Base-by-base conservation (phyloP, 2,329 filamentous ascomycete genomes). In the Colletotrichum sansevieriae region DNA sequence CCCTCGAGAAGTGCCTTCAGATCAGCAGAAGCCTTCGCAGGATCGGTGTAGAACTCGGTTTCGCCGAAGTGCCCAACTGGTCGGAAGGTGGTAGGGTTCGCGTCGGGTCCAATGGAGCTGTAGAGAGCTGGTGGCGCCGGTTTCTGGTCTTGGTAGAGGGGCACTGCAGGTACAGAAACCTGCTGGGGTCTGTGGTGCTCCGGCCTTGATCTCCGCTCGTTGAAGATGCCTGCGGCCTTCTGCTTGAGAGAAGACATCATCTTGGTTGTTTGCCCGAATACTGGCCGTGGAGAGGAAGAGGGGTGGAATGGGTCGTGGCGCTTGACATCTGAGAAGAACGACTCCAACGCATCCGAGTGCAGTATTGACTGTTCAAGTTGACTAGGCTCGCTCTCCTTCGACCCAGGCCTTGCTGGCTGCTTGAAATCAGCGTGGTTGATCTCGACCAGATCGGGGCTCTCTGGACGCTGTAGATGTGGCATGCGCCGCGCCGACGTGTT, bases 1-100 rank as follows among this genome's bases (percentile, higher is more conserved):
- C 92, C 93, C 76, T 95, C 93, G 1, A 96, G 83, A n/a, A 96
- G 79, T 8, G 91, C 92, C 77, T 96, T 96, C 71, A 96, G 85
- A 72, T 95, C 92, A 54, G 90, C 90, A 58, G 87, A 89, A 11
- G 93, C 92, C 76, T 93, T 91, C 66, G 83, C 83, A 0, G 91
- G 88, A 72, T 95, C 92, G 6, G 91, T 89, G 72, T 92, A 94
- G 70, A 88, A 83, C 2, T 83, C 80, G 63, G 83, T 81, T n/a
- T 85, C 82, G n/a, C 76, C 79, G 35, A 76, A 70, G 20, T 69
- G 61, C 8, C 64, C 71, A 5, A 73, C 61, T 1, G 78, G 75
- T 65, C 72, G 78, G 61, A 82, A 83, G 7, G 71, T 75, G 1
- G 76, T 74, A 69, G 74, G 66, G 41, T 74, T 70, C 35, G 74